Conservation (phyloP, 2,329 filamentous ascomycete genomes). For the Penicillium thymicola region DNA sequence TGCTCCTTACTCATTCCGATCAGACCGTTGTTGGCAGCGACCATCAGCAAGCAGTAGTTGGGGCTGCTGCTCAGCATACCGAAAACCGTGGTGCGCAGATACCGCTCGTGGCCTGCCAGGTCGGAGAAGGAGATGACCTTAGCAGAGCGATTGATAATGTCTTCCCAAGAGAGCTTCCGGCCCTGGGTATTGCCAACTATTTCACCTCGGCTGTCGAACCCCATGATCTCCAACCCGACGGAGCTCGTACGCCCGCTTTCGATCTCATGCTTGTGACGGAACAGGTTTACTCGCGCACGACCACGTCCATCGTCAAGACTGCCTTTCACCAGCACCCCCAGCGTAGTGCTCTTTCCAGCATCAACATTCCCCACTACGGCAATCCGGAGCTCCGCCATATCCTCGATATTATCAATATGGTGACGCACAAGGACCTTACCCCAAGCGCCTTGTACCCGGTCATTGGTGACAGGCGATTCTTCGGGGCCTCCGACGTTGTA, state of each 20-base stretch:
- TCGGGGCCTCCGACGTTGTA: slow-evolving; percentile 78
- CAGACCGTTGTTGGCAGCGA: slow-evolving; percentile 94
- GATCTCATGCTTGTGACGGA: slow-evolving; percentile 96
- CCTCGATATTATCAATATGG: slow-evolving; percentile 69
- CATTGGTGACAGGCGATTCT: slow-evolving; percentile 63
- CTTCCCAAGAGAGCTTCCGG: slow-evolving; percentile 90
- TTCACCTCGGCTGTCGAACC: slow-evolving; percentile 82
- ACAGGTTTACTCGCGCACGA: slow-evolving; percentile 89
- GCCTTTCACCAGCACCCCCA: slow-evolving; percentile 93
- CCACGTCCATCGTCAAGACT: slow-evolving; percentile 92
- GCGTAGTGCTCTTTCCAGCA: slow-evolving; percentile 92
- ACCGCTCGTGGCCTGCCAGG: slow-evolving; percentile 90
- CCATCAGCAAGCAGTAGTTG: slow-evolving; percentile 97
- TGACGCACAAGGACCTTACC: slow-evolving; percentile 86
- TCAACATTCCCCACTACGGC: slow-evolving; percentile 98
- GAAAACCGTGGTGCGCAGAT: slow-evolving; percentile 93
- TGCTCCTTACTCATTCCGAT: slow-evolving; percentile 99
- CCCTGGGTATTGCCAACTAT: slow-evolving; percentile 79
- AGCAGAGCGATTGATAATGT: slow-evolving; percentile 88
- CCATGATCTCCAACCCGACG: slow-evolving; percentile 98
- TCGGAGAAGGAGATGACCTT: slow-evolving; percentile 98
- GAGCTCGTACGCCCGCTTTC: slow-evolving; percentile 94
- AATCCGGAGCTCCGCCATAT: slow-evolving; percentile 92
- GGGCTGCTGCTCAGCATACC: slow-evolving; percentile 90
- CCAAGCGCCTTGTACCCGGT: slow-evolving; percentile 69